Evolutionary conservation across 306 rosid species (phyloP).

Genomic region (Rosa lucieae): DNA sequence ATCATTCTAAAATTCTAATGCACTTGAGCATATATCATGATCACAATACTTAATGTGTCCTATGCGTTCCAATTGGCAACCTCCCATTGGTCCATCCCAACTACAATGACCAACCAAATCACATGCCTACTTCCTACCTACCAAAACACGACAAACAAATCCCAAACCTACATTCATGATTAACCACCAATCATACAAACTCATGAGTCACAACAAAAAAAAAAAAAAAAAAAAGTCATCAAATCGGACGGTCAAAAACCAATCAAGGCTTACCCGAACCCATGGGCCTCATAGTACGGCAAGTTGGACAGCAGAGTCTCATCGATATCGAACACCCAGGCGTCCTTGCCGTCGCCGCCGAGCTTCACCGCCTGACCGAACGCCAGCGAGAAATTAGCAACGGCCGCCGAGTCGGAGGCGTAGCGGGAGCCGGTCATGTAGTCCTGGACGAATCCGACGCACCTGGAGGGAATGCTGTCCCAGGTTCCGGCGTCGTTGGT

Average conservation of each 20-base stretch:
- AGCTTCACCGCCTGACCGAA: slow-evolving; percentile 40
- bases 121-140: neutral
- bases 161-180: neutral
- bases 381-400: slow-evolving; percentile 31
- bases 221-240: neutral
- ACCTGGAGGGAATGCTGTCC: slow-evolving; percentile 49
- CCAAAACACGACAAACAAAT: neutral
- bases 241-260: slow-evolving; percentile 7
- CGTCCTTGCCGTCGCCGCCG: slow-evolving; percentile 55
- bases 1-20: too few relatives aligned
- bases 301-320: slow-evolving; percentile 76
- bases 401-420: slow-evolving; percentile 42
- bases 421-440: slow-evolving; percentile 58
- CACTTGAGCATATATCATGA: neutral
- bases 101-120: slow-evolving; percentile 3
- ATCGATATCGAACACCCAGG: slow-evolving; percentile 88
- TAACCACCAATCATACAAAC: neutral
- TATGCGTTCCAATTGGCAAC: neutral
- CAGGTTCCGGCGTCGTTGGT: slow-evolving; percentile 70
- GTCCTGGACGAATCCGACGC: slow-evolving; percentile 47
- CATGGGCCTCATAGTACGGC: slow-evolving; percentile 52
- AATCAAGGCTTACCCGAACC: slow-evolving; percentile 59
- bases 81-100: neutral
- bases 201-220: too few relatives aligned
- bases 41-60: neutral